Conservation (phyloP, 805 yeast species). For the Myxozyma udenii region DNA sequence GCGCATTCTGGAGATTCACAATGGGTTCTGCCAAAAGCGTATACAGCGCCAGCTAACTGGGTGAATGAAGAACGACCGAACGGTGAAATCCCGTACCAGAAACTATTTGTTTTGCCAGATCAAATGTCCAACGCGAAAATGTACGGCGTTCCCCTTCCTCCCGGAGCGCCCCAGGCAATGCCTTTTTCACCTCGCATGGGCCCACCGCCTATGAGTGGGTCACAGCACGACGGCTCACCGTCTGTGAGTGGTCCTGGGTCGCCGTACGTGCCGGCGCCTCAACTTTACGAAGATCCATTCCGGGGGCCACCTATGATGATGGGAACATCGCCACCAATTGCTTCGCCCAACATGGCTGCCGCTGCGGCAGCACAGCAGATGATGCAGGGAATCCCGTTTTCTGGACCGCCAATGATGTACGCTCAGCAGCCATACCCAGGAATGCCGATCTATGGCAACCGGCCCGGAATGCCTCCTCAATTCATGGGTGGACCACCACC, state of each 20-base stretch:
- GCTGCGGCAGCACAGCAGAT: slow-evolving; percentile 16
- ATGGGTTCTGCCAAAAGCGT: slow-evolving; percentile 19
- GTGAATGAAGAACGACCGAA: background rate
- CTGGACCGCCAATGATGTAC: slow-evolving; percentile 15
- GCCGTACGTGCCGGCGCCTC: slow-evolving; percentile 14
- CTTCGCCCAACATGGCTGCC: slow-evolving; percentile 20
- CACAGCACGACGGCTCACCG: slow-evolving; percentile 15
- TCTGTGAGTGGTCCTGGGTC: slow-evolving; percentile 17
- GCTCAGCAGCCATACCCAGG: slow-evolving; percentile 11
- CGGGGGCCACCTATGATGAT: slow-evolving; percentile 11
- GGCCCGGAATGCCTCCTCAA: slow-evolving; percentile 22
- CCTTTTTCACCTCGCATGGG: slow-evolving; percentile 25
- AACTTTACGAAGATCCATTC: slow-evolving; percentile 20
- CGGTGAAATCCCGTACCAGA: slow-evolving; percentile 7
- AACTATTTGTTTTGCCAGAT: slow-evolving; percentile 20
- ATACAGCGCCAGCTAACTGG: slow-evolving; percentile 24
- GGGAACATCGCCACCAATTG: slow-evolving; percentile 20
- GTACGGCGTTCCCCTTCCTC: slow-evolving; percentile 17
- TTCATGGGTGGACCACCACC: slow-evolving; percentile 20
- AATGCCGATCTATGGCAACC: slow-evolving; percentile 1
- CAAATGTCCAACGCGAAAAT: slow-evolving; percentile 12
- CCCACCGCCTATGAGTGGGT: slow-evolving; percentile 4
- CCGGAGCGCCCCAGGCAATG: slow-evolving; percentile 9
- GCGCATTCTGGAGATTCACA: slow-evolving; percentile 17
- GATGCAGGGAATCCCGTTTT: slow-evolving; percentile 15